Conservation (phyloP, 2,329 filamentous ascomycete genomes). For the Verticillium nubilum region DNA sequence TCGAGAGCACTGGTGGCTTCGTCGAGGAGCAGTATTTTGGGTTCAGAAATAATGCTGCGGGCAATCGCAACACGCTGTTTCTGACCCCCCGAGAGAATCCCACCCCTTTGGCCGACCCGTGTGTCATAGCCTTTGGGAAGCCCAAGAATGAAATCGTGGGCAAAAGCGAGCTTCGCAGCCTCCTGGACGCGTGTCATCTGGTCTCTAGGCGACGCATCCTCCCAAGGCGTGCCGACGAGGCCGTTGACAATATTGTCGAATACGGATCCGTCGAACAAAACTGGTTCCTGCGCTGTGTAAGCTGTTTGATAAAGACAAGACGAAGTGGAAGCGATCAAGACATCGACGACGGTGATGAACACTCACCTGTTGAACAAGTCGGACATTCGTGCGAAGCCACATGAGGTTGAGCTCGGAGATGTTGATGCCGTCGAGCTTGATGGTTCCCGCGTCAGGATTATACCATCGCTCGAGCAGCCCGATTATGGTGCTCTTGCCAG, state of each 20-base stretch:
- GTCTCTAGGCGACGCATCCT: neutral
- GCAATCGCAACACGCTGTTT: slow-evolving; percentile 62
- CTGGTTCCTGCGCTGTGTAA: slow-evolving; percentile 14
- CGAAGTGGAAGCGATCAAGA: no score
- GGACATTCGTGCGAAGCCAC: slow-evolving; percentile 23
- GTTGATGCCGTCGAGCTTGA: slow-evolving; percentile 20
- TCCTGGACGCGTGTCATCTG: slow-evolving; percentile 8
- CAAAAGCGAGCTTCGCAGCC: slow-evolving; percentile 15
- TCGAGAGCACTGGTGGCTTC: slow-evolving; percentile 57
- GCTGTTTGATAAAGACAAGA: neutral
- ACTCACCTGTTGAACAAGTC: slow-evolving; percentile 20
- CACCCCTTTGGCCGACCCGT: slow-evolving; percentile 16
- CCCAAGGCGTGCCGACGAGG: slow-evolving; percentile 10
- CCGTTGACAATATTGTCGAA: slow-evolving; percentile 18
- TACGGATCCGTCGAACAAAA: slow-evolving; percentile 16
- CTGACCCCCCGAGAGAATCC: slow-evolving; percentile 47
- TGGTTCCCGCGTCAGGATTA: slow-evolving; percentile 12
- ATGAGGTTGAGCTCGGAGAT: slow-evolving; percentile 19
- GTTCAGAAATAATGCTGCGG: slow-evolving; percentile 55
- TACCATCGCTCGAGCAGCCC: slow-evolving; percentile 65
- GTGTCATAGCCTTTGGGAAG: slow-evolving; percentile 18
- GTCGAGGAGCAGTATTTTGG: slow-evolving; percentile 57
- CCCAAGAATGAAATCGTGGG: slow-evolving; percentile 16
- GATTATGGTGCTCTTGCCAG: slow-evolving; percentile 63
- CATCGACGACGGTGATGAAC: no score